Evolutionary conservation across 768 basidiomycete genomes (phyloP), one percentile per base, ranked within the genome.

Genomic region (Hydnomerulius pinastri): DNA sequence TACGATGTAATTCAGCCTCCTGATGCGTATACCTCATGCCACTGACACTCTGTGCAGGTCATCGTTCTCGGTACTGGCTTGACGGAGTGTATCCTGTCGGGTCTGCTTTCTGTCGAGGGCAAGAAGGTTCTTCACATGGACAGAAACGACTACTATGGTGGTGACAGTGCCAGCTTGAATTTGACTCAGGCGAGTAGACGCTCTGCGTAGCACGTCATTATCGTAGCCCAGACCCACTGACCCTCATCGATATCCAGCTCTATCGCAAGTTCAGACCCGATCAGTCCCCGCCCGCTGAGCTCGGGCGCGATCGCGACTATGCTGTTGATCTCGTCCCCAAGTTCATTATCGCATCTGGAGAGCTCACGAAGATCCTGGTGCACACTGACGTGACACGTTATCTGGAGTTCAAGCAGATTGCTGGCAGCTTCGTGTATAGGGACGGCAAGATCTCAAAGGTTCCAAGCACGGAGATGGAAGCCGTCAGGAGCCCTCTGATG

Each of bases 121-220:
- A 98, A 98, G 82, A 99, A 98, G 76, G 97, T 99, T 63, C 85
- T 99, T 43, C 97, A 99, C 73, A 98, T 97, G 81, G 94, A 96
- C 73, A 80, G 92, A 64, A 98, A 98, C 64, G 96, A 99, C 72
- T 99, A 99, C 73, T 99, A 99, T 55, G 97, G 97, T 38, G 97
- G 91, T 48, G 97, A 98, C 66, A 90, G 91, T 65, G 97, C 97
- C 39, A 93, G 90, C 76, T 76, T 98, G 70, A 99, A 98, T 76
- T 73, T 99, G 62, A 97, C 94, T 17, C 97, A 99, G 85, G 96
- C 91, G 64, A 58, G 79, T 41, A 28, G 42, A 32, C 29, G 4
- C 42, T 27, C 20, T 51, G 25, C 50, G 54, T 45, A 37, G 53
- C 50, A 43, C 43, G 38, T 43, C 2, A n/a, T 49, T 35, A 28